These are phyloP conservation scores for Mortierella hygrophila DNA, from an alignment of 192 early-diverging fungal genomes.

Conservation along the genomic window DNA sequence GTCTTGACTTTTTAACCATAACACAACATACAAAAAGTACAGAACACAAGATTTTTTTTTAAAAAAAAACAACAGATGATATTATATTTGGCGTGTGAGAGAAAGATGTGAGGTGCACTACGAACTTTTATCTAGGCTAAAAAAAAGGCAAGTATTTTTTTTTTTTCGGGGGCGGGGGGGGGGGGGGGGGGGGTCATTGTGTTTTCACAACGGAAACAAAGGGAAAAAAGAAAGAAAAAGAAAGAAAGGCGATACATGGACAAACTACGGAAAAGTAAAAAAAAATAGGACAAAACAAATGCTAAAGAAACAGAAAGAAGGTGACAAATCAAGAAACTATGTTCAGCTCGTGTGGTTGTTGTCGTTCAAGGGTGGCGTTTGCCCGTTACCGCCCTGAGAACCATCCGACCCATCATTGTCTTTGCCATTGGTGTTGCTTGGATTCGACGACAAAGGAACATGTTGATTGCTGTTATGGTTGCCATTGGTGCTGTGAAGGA, in stretches of 20 bases:
- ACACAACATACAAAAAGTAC: background rate
- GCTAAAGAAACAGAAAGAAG: background rate
- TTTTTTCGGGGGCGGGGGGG: no score
- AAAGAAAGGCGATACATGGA: no score
- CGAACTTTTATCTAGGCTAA: no score
- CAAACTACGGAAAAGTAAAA: background rate
- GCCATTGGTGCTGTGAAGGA: conserved; percentile 9
- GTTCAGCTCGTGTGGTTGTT: background rate
- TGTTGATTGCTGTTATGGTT: background rate
- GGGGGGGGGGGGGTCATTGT: no score
- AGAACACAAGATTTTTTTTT: background rate
- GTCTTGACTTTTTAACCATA: background rate
- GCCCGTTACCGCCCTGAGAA: background rate
- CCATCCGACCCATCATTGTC: background rate
- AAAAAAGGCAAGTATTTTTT: background rate
- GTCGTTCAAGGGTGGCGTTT: background rate
- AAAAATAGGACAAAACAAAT: background rate
- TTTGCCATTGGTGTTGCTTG: background rate
- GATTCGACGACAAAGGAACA: background rate
- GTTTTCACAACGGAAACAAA: background rate
- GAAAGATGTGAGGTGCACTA: no score
- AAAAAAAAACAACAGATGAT: background rate
- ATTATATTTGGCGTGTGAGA: no score
- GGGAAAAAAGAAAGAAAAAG: background rate
- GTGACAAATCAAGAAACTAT: background rate